These are phyloP conservation scores for Xylaria sp. DNA, from an alignment of 2,329 filamentous ascomycete genomes.

Conservation along the genomic window DNA sequence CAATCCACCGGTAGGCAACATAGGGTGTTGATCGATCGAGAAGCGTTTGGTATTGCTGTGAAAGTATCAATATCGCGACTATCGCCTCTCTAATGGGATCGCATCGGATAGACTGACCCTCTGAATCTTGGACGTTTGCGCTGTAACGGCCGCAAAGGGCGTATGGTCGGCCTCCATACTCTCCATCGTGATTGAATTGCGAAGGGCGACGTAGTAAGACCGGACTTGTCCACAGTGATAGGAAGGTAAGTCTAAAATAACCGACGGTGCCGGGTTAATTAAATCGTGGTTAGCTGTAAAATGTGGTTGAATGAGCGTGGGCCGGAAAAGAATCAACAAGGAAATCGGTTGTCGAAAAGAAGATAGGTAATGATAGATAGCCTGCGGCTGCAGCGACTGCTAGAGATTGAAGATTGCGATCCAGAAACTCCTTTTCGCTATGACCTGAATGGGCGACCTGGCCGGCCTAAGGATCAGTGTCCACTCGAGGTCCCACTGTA, in stretches of 20 bases:
- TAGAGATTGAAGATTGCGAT: conserved; percentile 30
- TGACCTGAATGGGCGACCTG: conserved; percentile 34
- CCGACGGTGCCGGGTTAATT: conserved; percentile 12
- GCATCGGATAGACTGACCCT: conserved; percentile 65
- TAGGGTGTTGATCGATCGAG: conserved; percentile 94
- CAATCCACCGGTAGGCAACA: conserved; percentile 88
- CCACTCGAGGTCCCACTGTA: conserved; percentile 8
- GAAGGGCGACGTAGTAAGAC: conserved; percentile 27
- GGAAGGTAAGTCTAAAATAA: conserved; percentile 2
- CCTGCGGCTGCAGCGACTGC: conserved; percentile 23
- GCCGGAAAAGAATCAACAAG: conserved; percentile 26
- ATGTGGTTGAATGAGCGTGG: conserved; percentile 38
- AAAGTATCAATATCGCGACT: conserved; percentile 29
- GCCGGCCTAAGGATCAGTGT: conserved; percentile 32
- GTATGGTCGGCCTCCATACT: conserved; percentile 87
- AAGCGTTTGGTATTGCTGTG: conserved; percentile 90
- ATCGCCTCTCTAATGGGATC: conserved; percentile 10
- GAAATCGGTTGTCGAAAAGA: conserved; percentile 26
- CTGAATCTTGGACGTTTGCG: conserved; percentile 81
- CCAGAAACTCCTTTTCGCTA: conserved; percentile 31
- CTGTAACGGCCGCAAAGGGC: conserved; percentile 88
- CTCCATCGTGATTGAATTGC: conserved; percentile 71
- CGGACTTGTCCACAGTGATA: not conserved
- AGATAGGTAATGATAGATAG: conserved; percentile 27
- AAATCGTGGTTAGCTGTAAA: conserved; percentile 19